Conservation (phyloP, 2,329 filamentous ascomycete genomes). For the Alternaria novae-zelandiae region DNA sequence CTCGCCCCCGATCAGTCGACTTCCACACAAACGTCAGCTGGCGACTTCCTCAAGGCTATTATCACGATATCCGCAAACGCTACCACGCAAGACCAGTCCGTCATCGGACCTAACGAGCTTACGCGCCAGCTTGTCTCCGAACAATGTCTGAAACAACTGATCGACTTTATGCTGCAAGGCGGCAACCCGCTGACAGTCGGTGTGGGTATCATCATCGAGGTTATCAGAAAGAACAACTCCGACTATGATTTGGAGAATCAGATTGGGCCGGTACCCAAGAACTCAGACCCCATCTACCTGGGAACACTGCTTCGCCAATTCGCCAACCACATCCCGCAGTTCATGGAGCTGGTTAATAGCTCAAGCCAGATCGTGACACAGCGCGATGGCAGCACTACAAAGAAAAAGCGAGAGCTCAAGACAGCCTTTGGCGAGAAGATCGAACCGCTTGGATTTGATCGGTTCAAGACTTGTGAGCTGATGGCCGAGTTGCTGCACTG, state of each 20-base stretch:
- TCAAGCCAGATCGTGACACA: conserved; percentile 65
- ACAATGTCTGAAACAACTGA: conserved; percentile 81
- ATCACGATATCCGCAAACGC: conserved; percentile 99
- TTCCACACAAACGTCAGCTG: conserved; percentile 93
- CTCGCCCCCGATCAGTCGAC: conserved; percentile 84
- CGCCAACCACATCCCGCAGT: conserved; percentile 88
- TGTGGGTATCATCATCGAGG: conserved; percentile 96
- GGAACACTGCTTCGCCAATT: conserved; percentile 89
- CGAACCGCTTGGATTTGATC: conserved; percentile 92
- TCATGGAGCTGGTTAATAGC: conserved; percentile 88
- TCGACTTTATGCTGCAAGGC: conserved; percentile 88
- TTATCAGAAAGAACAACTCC: conserved; percentile 98
- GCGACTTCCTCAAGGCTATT: conserved; percentile 97
- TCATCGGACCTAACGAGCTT: conserved; percentile 95
- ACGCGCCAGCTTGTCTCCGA: conserved; percentile 93
- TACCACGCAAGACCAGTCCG: conserved; percentile 97
- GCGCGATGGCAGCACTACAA: conserved; percentile 63
- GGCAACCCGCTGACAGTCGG: conserved; percentile 95
- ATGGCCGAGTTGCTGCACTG: conserved; percentile 98
- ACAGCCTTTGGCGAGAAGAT: conserved; percentile 92
- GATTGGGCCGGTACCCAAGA: conserved; percentile 76
- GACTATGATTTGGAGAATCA: conserved; percentile 96
- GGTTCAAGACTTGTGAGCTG: conserved; percentile 98
- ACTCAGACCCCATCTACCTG: conserved; percentile 95
- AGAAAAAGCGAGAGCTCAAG: conserved; percentile 75